phyloP scores from a whole-genome alignment of 768 basidiomycete species.

The Mycena filopes region DNA sequence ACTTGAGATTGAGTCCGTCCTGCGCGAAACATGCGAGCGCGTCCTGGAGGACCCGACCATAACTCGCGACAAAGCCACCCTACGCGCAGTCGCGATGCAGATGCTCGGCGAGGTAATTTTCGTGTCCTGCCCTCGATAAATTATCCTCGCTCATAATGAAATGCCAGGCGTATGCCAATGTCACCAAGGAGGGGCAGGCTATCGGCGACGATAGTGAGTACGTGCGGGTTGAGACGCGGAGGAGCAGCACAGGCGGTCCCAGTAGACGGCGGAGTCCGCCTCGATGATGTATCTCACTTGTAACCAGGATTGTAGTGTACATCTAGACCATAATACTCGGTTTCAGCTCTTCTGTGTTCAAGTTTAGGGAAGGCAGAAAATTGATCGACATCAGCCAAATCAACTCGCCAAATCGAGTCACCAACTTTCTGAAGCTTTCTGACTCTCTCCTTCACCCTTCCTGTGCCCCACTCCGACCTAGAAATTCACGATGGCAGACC shows the following conservation, averaged over 20 bases:
- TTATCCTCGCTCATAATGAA: not conserved
- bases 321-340: slow-evolving; percentile 17
- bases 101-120: slow-evolving; percentile 73
- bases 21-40: slow-evolving; percentile 89
- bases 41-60: slow-evolving; percentile 70
- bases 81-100: slow-evolving; percentile 85
- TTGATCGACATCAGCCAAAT: too few species aligned
- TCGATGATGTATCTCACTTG: not conserved
- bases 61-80: slow-evolving; percentile 65
- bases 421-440: too few species aligned
- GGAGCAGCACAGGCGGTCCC: slow-evolving; percentile 46
- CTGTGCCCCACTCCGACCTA: not conserved
- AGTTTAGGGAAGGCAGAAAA: too few species aligned
- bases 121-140: not conserved
- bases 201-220: slow-evolving; percentile 77
- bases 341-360: not conserved
- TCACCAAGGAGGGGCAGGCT: slow-evolving; percentile 25
- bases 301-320: slow-evolving; percentile 21
- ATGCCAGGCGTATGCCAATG: slow-evolving; percentile 35
- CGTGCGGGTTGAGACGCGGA: slow-evolving; percentile 82
- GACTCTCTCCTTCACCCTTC: slow-evolving; percentile 4
- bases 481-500: slow-evolving; percentile 45
- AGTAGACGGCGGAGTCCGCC: slow-evolving; percentile 14
- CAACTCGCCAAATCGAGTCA: slow-evolving; percentile 7
- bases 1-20: slow-evolving; percentile 89